Evolutionary conservation across 2,329 filamentous ascomycete species (phyloP), one percentile per base, ranked within the genome.

Genomic region (Fusarium beomiforme): DNA sequence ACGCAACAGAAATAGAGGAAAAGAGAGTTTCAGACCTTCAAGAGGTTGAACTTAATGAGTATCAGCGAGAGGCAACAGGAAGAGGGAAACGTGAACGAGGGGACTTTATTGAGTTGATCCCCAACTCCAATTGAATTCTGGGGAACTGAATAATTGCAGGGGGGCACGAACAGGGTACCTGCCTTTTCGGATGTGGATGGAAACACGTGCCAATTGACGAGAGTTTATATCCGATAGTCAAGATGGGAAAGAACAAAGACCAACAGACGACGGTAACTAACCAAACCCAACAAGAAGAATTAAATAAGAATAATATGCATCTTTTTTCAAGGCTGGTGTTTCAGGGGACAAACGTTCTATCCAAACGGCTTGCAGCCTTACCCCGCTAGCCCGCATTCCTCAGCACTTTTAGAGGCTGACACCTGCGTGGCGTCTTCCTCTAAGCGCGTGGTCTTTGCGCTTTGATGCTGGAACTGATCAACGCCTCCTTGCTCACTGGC

Each of bases 131-230:
- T 66, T 65, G 60, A 57, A 69, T 55, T 64, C 64, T 70, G 69
- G 69, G 67, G 64, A 65, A 72, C 60, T 53, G 57, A 72, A 64
- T 59, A 72, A 58, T 56, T 68, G 49, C 70, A 73, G 65, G 69
- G 69, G 56, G 56, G 65, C 31, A 63, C 46, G 56, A 54, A 19
- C 69, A 71, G 64, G 69, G 69, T 69, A 66, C 69, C 51, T 72
- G 56, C 69, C 56, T 67, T 58, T 70, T 67, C 43, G 26, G 51
- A 70, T 54, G 57, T 44, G 69, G 60, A 56, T 46, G 65, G 65
- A 42, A 58, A 65, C 69, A 71, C 69, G 69, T 71, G 69, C 64
- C 57, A 67, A 62, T 68, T n/a, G 21, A 21, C 34, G 33, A 31
- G 34, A 56, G 55, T 69, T 36, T 69, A 57, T 65, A 36, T 72